phyloP scores from a whole-genome alignment of 2,329 filamentous ascomycete species.

The Fusarium multiceps region DNA sequence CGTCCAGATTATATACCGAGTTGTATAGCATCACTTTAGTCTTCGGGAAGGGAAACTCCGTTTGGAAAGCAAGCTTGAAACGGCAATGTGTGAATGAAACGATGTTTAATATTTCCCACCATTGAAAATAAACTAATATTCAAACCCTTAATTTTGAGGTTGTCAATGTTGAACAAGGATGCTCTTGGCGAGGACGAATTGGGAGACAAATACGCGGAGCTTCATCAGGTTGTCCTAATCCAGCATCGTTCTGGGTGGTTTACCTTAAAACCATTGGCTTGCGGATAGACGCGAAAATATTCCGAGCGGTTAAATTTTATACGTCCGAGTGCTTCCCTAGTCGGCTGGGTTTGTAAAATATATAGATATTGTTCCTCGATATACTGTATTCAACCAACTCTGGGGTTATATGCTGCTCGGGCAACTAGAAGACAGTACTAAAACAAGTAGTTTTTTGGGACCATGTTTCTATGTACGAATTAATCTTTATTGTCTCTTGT shows the following conservation, averaged over 20 bases:
- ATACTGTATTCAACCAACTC: not conserved
- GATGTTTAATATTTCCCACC: constrained; percentile 34
- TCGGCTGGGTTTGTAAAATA: fast-evolving
- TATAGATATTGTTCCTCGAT: not conserved
- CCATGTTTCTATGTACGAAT: not conserved
- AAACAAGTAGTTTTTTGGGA: not conserved
- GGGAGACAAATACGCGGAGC: constrained; percentile 19
- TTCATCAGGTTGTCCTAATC: constrained; percentile 23
- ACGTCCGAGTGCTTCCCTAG: not conserved
- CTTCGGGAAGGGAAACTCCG: not conserved
- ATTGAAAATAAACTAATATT: constrained; percentile 21
- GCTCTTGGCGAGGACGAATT: constrained; percentile 7
- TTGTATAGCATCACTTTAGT: not conserved
- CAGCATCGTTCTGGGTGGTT: constrained; percentile 5
- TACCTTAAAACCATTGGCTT: not conserved
- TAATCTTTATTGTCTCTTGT: not conserved
- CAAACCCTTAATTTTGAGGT: constrained; percentile 13
- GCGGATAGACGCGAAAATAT: not conserved
- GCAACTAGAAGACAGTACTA: not conserved
- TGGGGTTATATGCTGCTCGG: not conserved
- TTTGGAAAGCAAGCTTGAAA: not conserved
- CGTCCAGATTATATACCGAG: not conserved
- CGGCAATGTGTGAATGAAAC: constrained; percentile 23
- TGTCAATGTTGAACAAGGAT: constrained; percentile 17
- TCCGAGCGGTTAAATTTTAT: not conserved